Base-by-base conservation (phyloP, 2,329 filamentous ascomycete species). In the Epichloe amarillans region DNA sequence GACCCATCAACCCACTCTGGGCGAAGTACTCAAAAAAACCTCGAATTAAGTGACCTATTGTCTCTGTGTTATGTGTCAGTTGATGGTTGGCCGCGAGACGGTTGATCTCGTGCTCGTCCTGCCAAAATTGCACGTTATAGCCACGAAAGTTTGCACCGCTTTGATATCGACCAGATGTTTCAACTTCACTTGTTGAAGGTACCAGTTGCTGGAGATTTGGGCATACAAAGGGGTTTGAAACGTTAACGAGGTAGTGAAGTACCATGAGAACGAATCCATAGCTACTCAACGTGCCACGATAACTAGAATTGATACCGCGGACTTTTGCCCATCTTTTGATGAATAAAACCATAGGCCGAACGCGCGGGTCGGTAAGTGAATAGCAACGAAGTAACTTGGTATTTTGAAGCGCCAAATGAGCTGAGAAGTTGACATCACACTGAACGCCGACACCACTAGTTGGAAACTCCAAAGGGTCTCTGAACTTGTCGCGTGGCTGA, bases 261-360 rank as follows among this genome's bases (percentile, higher is more conserved):
- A 94, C 82, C 89, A 96, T 95, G 39, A 95, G 70, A 5, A 93
- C 88, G 66, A 91, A 96, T 47, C 90, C 89, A 60, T 95, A 95
- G 57, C 86, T 91, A 49, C 86, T 90, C 17, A 96, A 71, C 0
- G 88, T 94, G 41, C 90, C 89, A 38, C 83, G 83, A 62, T 94
- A 94, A 2, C 87, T 82, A 41, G 83, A 87, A 66, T 95, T 95
- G 68, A 95, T 90, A 55, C 82, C 85, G 45, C 90, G 82, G 30
- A 76, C 74, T 65, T 93, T 94, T 26, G 88, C 88, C 89, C 90
- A 96, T 55, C 88, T 79, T 66, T 96, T 96, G 62, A 96, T 73
- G 62, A 95, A 95, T 8, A 94, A 69, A 1, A 94, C 81, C 69
- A 95, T 79, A 2, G 82, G 80, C 21, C 80, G 77, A 5, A 95